Evolutionary conservation across 768 basidiomycete genomes (phyloP).

Genomic region (Agaricus bisporus): DNA sequence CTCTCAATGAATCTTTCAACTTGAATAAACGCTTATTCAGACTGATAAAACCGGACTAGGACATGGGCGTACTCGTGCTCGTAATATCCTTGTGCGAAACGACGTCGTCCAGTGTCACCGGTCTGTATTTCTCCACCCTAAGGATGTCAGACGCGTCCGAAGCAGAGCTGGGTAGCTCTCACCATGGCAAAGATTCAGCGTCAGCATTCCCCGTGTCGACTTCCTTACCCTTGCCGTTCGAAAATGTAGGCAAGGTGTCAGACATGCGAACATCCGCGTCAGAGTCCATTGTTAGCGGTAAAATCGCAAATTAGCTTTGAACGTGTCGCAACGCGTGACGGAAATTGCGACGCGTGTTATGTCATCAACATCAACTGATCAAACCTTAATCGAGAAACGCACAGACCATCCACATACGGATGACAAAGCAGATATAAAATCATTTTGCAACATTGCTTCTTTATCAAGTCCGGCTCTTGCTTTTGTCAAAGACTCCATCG

Average conservation of each 20-base stretch:
- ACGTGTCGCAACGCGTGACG: conserved; percentile 15
- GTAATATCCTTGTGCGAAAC: conserved; percentile 97
- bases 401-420: conserved; percentile 35
- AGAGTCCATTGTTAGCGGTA: conserved; percentile 38
- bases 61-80: conserved; percentile 66
- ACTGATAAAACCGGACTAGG: neutral
- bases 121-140: conserved; percentile 98
- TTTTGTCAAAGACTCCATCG: conserved; percentile 94
- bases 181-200: conserved; percentile 84
- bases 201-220: conserved; percentile 35
- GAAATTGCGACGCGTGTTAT: conserved; percentile 11
- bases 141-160: conserved; percentile 6
- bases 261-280: conserved; percentile 51
- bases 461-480: conserved; percentile 43
- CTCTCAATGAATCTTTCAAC: conserved; percentile 97
- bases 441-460: conserved; percentile 14
- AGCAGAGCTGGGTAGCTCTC: conserved; percentile 17
- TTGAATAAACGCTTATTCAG: conserved; percentile 25
- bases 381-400: conserved; percentile 29
- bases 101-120: conserved; percentile 85
- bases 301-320: neutral
- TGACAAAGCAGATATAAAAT: conserved; percentile 30
- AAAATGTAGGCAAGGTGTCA: conserved; percentile 30
- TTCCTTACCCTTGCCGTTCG: conserved; percentile 72
- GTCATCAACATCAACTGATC: conserved; percentile 12